Conservation (phyloP, 164 flowering plant species). For the Berberis vulgaris region DNA sequence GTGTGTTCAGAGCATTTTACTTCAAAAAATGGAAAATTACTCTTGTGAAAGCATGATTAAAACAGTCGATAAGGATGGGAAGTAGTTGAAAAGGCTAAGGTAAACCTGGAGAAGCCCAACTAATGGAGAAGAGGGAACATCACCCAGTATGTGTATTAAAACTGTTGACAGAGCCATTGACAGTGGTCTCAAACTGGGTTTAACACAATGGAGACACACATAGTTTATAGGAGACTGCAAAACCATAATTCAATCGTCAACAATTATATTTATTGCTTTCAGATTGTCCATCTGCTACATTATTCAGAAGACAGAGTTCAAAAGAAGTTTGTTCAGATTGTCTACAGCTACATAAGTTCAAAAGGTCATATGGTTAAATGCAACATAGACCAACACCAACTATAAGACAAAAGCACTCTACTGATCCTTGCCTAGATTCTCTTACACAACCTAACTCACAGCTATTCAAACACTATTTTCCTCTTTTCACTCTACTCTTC, state of each 20-base stretch:
- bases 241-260: slow-evolving; percentile 5
- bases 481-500: too few relatives aligned
- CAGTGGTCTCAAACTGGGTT: slow-evolving; percentile 67
- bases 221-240: slow-evolving; percentile 83
- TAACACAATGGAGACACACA: slow-evolving; percentile 65
- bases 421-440: too few relatives aligned
- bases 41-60: neutral
- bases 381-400: too few relatives aligned
- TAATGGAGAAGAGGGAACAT: slow-evolving; percentile 85
- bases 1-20: too few relatives aligned
- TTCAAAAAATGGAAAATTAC: too few relatives aligned
- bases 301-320: neutral
- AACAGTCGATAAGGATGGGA: neutral
- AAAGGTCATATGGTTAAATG: too few relatives aligned
- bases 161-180: slow-evolving; percentile 87
- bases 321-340: neutral
- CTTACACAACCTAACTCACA: too few relatives aligned
- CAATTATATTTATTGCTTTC: neutral
- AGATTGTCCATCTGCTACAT: neutral
- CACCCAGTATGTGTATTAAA: slow-evolving; percentile 75
- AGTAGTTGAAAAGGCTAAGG: neutral
- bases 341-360: too few relatives aligned
- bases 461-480: too few relatives aligned
- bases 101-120: slow-evolving; percentile 82
- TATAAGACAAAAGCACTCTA: too few relatives aligned